Base-by-base conservation (phyloP, 2,329 filamentous ascomycete species). In the Penicillium sp. region DNA sequence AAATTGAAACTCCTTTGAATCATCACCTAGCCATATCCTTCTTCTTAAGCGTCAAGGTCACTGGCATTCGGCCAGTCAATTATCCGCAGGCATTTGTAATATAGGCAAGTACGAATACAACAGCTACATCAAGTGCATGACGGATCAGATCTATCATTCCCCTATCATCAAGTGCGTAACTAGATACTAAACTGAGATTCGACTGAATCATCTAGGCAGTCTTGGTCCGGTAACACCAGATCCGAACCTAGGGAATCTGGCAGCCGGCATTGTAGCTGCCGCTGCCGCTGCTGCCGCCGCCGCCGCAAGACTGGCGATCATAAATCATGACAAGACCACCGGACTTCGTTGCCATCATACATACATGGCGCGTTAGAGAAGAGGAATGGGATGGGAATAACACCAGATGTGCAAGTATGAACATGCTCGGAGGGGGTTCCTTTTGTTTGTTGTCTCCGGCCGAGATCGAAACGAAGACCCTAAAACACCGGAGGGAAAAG, bases 381-480 rank as follows among this genome's bases (percentile, higher is more conserved):
- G 21, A 8, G 24, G 27, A 57, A 62, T 51, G 53, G 45, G 44
- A 57, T 51, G 40, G 55, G 47, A 58, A 51, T 32, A 58, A 59
- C 55, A 58, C 59, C 59, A 56, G 51, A 52, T 60, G 53, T 62
- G 60, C 52, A 57, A 60, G n/a, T n/a, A n/a, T n/a, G n/a, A n/a
- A n/a, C n/a, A 59, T 60, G 59, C 50, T 59, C 56, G 39, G 39
- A 29, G 24, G 46, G 39, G 49, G 7, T 27, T n/a, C 37, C 24
- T 27, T 9, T 41, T 43, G 40, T 42, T 49, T 36, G 46, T 46
- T 54, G 51, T 52, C 40, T 46, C 44, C 41, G 27, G 45, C 50
- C 53, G 43, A 29, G 26, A 40, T 34, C 4, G 32, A 29, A n/a
- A n/a, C n/a, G n/a, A 17, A 34, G 21, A 45, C 42, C 42, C 27